These are phyloP conservation scores for Stemphylium vesicarium DNA, from an alignment of 2,329 filamentous ascomycete species.

Conservation along the genomic window DNA sequence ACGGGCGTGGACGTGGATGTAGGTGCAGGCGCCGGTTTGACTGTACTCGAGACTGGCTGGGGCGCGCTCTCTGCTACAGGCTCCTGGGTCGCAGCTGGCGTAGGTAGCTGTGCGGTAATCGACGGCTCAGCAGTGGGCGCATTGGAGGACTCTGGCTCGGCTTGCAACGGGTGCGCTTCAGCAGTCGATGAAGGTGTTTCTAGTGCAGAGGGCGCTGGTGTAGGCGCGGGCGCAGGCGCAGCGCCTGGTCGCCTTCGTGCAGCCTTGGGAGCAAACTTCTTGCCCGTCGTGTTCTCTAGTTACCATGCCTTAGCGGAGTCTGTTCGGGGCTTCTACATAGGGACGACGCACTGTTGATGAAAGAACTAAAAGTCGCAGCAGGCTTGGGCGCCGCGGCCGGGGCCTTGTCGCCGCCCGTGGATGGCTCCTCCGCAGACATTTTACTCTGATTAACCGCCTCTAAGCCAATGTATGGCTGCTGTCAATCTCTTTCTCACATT, in stretches of 20 bases:
- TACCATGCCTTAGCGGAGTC: slow-evolving; percentile 15
- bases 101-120: slow-evolving; percentile 27
- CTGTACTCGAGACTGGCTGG: slow-evolving; percentile 3
- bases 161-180: slow-evolving; percentile 17
- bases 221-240: slow-evolving; percentile 16
- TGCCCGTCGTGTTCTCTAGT: slow-evolving; percentile 52
- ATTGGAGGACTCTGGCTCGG: slow-evolving; percentile 11
- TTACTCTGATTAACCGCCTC: background rate
- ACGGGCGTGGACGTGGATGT: background rate
- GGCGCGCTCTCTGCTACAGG: slow-evolving; percentile 8
- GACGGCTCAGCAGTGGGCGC: slow-evolving; percentile 19
- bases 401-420: slow-evolving; percentile 23
- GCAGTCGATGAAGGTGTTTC: slow-evolving; percentile 22
- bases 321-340: slow-evolving; percentile 13
- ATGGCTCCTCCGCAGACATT: slow-evolving; percentile 39
- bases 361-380: slow-evolving; percentile 33
- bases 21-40: background rate
- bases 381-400: slow-evolving; percentile 17
- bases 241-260: slow-evolving; percentile 51
- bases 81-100: slow-evolving; percentile 35
- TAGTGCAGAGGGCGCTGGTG: slow-evolving; percentile 2
- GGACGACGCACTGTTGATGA: slow-evolving; percentile 39
- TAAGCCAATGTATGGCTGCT: background rate
- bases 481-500: background rate
- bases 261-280: slow-evolving; percentile 57